These are phyloP conservation scores for Neoarthrinium moseri DNA, from an alignment of 2,329 filamentous ascomycete genomes.

Conservation along the genomic window DNA sequence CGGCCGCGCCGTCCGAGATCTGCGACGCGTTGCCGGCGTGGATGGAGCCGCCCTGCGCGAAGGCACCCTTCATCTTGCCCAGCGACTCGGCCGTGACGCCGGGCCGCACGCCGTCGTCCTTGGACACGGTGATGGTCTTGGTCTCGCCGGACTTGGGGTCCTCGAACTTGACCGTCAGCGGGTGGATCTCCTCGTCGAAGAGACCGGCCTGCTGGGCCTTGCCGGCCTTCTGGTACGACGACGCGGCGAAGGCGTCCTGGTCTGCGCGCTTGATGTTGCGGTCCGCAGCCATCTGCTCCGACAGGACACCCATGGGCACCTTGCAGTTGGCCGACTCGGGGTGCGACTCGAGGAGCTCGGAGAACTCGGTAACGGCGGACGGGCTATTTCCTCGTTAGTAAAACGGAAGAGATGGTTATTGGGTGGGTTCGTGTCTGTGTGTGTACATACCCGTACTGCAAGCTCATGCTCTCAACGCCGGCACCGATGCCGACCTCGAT, in stretches of 20 bases:
- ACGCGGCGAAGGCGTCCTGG: constrained; percentile 94
- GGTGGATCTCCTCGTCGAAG: constrained; percentile 88
- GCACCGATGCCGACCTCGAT: constrained; percentile 94
- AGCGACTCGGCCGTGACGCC: constrained; percentile 86
- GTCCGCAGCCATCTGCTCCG: constrained; percentile 92
- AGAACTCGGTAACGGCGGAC: constrained; percentile 87
- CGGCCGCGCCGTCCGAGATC: constrained; percentile 93
- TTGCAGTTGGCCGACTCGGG: constrained; percentile 91
- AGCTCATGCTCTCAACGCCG: constrained; percentile 94
- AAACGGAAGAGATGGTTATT: not conserved
- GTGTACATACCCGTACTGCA: constrained; percentile 75
- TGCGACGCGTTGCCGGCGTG: constrained; percentile 96
- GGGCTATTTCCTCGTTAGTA: constrained; percentile 50
- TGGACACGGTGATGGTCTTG: constrained; percentile 77
- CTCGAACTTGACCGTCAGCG: constrained; percentile 81
- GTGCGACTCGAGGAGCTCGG: constrained; percentile 79
- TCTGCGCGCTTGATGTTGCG: constrained; percentile 66
- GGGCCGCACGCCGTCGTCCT: constrained; percentile 83
- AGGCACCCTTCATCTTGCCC: constrained; percentile 87
- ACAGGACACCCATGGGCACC: constrained; percentile 92
- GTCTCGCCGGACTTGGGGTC: constrained; percentile 89
- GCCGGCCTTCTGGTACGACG: constrained; percentile 85
- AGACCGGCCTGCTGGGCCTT: constrained; percentile 85
- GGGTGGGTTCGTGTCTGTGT: no score
- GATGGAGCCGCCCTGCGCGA: constrained; percentile 88